phyloP scores from a whole-genome alignment of 192 early-diverging fungal genomes.

The Funneliformis mosseae region DNA sequence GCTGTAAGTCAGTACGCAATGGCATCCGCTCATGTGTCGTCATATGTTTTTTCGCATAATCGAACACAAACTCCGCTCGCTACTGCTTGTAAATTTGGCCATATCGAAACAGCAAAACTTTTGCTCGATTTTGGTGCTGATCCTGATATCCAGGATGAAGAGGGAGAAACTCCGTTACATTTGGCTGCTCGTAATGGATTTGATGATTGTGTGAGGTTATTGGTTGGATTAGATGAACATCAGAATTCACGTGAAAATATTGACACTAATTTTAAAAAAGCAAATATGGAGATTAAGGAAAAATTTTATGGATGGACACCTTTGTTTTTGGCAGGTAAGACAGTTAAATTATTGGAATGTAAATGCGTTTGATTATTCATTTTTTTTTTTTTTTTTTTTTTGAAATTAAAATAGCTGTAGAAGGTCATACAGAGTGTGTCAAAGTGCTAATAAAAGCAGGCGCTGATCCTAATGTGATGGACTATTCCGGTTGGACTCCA shows the following conservation, averaged over 20 bases:
- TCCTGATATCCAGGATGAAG: constrained; percentile 62
- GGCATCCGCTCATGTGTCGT: not conserved
- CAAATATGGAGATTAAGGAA: constrained; percentile 54
- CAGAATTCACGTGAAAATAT: not conserved
- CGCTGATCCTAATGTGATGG: constrained; percentile 50
- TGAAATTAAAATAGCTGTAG: constrained; percentile 56
- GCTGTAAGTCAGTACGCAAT: no score
- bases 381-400: no score
- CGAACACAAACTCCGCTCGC: constrained; percentile 52
- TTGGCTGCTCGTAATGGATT: constrained; percentile 56
- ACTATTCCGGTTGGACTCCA: constrained; percentile 58
- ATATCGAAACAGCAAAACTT: constrained; percentile 49
- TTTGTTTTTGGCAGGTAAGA: constrained; percentile 60
- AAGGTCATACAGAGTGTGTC: constrained; percentile 59
- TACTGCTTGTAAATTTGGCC: constrained; percentile 53
- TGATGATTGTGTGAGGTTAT: constrained; percentile 50
- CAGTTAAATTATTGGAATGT: not conserved
- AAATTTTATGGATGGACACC: constrained; percentile 64
- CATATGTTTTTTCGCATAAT: not conserved
- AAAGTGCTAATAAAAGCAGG: constrained; percentile 53
- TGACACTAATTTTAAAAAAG: constrained; percentile 9
- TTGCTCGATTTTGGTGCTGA: constrained; percentile 59
- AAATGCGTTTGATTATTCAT: not conserved
- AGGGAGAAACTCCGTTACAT: constrained; percentile 69
- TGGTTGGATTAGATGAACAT: constrained; percentile 42